Evolutionary conservation across 805 yeast genomes (phyloP), one percentile per base, ranked within the genome.

Genomic region (Ogataea philodendri): DNA sequence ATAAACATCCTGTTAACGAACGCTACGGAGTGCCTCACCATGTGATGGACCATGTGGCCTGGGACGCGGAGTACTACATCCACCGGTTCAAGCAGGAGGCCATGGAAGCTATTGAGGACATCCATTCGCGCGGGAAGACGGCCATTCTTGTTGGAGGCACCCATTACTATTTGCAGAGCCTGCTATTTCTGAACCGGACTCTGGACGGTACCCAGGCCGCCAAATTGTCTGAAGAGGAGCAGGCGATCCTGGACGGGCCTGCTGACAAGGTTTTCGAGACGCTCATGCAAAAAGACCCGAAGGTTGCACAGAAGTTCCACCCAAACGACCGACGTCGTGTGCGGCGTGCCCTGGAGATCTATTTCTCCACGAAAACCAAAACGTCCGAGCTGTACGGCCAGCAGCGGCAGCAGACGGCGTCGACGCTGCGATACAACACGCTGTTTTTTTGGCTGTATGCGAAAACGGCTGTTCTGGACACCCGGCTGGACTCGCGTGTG

Each of bases 131-230:
- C 14, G 84, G 84, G 0, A 88, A 87, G 51, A 48, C 83, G 1
- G 97, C 98, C 0, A 84, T 93, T 3, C 57, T 93, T 0, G 93
- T 93, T 1, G 98, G 98, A 5, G 98, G 98, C 0, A 93, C 98
- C 0, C 97, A 89, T 54, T 93, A 93, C 58, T 93, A 93, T 55
- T 65, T 87, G 22, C 96, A 85, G 59, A 77, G 84, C 7, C 56
- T 90, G 6, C 55, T 86, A 7, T 85, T 89, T 55, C 68, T 73
- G 24, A 85, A 87, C 51, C 78, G 76, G 39, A 79, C 84, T 0
- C 70, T 83, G 5, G 71, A 69, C 4, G 24, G 15, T 21, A 57
- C 65, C 2, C 39, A 41, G 10, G 52, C 49, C 9, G 46, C 37
- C 9, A 34, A 39, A 15, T 11, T 69, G 62, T 46, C 43, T 20